Evolutionary conservation across 2,329 filamentous ascomycete genomes (phyloP).

Genomic region (Colletotrichum sp.): DNA sequence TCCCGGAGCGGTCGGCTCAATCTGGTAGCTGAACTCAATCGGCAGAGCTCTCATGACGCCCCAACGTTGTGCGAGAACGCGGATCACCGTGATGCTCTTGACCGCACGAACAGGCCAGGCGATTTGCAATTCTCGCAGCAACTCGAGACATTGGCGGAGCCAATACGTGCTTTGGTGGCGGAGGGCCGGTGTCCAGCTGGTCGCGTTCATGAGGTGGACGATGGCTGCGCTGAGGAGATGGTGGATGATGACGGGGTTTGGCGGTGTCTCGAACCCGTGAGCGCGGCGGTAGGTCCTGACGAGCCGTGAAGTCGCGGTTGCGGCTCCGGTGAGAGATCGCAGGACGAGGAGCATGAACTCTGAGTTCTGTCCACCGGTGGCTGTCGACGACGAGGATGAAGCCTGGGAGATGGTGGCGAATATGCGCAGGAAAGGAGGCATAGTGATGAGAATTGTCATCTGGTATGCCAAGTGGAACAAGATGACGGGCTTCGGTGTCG

Average conservation of each 20-base stretch:
- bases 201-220: conserved; percentile 23
- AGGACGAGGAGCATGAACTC: conserved; percentile 19
- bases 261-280: conserved; percentile 8
- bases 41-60: conserved; percentile 13
- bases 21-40: neutral
- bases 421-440: conserved; percentile 21
- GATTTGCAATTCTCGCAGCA: neutral
- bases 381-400: neutral
- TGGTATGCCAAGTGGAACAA: conserved; percentile 23
- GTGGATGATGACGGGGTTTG: conserved; percentile 22
- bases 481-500: conserved; percentile 17
- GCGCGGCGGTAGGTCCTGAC: conserved; percentile 16
- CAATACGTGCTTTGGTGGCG: conserved; percentile 19
- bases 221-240: conserved; percentile 23
- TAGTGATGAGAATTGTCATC: conserved; percentile 21
- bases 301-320: conserved; percentile 8
- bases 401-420: conserved; percentile 10
- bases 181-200: conserved; percentile 11
- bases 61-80: conserved; percentile 6
- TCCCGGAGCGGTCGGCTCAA: neutral
- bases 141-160: conserved; percentile 21
- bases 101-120: neutral
- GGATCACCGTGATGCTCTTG: conserved; percentile 9
- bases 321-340: conserved; percentile 18
- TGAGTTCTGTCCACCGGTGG: neutral